Evolutionary conservation across 495 filamentous ascomycete species (phyloP).

Genomic region (Aspergillus taichungensis): DNA sequence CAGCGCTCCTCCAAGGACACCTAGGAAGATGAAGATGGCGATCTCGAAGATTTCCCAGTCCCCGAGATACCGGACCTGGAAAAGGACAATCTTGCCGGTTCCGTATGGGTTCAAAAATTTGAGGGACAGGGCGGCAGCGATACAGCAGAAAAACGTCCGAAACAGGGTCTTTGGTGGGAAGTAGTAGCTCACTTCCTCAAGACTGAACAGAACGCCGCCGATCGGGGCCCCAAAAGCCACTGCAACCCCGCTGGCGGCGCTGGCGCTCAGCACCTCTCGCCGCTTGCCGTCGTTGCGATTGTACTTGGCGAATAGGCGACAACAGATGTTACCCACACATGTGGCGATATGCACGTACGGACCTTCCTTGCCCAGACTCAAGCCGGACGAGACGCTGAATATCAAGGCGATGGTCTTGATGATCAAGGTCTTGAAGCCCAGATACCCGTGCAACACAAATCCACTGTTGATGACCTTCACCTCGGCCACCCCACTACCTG

Average conservation of each 20-base stretch:
- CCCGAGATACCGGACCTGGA: conserved; percentile 82
- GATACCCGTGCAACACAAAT: conserved; percentile 92
- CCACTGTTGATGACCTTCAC: conserved; percentile 96
- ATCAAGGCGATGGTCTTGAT: conserved; percentile 80
- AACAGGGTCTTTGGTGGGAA: conserved; percentile 98
- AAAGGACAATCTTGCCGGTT: conserved; percentile 91
- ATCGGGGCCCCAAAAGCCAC: conserved; percentile 94
- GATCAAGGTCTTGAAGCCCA: conserved; percentile 80
- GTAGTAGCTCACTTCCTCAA: conserved; percentile 95
- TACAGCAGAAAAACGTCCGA: conserved; percentile 97
- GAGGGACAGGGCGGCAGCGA: conserved; percentile 78
- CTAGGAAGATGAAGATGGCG: conserved; percentile 72
- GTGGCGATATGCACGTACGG: conserved; percentile 97
- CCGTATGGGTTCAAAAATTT: conserved; percentile 96
- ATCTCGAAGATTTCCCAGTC: conserved; percentile 97
- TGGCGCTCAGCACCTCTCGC: conserved; percentile 86
- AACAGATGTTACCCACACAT: conserved; percentile 91
- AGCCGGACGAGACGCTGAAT: conserved; percentile 81
- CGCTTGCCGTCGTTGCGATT: conserved; percentile 86
- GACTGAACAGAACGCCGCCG: conserved; percentile 84
- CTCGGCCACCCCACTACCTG: conserved; percentile 93
- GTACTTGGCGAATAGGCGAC: conserved; percentile 88
- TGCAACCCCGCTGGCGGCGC: conserved; percentile 84
- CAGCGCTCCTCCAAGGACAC: conserved; percentile 70
- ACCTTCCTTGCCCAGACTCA: conserved; percentile 93